Base-by-base conservation (phyloP, 352 stramenopile species). In the Phytophthora ramorum region DNA sequence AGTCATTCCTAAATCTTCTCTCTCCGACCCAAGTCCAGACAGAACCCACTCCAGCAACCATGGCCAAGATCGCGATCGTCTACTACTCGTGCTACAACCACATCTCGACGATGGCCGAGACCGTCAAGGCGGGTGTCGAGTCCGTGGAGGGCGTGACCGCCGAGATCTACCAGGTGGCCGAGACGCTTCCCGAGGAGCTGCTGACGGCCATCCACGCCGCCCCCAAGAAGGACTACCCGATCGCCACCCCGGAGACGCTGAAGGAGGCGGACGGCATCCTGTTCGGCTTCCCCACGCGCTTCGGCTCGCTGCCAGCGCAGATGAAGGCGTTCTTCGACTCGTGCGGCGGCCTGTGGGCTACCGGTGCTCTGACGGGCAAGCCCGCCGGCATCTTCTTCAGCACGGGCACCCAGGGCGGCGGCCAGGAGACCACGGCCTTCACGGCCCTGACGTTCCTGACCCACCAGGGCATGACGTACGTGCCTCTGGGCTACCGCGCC, bases 291-390 rank as follows among this genome's bases (percentile, higher is more conserved):
- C 55, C 55, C 19, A 63, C 55, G 43, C 55, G 55, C 32, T 63
- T 63, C 44, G 55, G 55, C 55, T 63, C 55, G 55, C 55, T 63
- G 43, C 55, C 55, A 30, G 47, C 55, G 44, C 55, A 63, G 44
- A 63, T 63, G 55, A 63, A 63, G 55, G 55, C 55, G 22, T 63
- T 63, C 55, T 63, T 63, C 55, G 55, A 63, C 55, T 63, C 55
- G 55, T 63, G 55, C 55, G 55, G 55, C 22, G 55, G 55, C 10
- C 43, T 63, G 44, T 63, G 55, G 55, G 55, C 55, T 14, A 16
- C 28, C 4, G 55, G 55, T 10, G 55, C 17, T 5, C 44, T 63
- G 17, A 28, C 45, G 43, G 55, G 55, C 32, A 63, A 63, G 55
- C 55, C 55, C 2, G 55, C 55, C 7, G 55, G 55, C 43, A 63